Conservation (phyloP, 1,284 basidiomycete species). For the Marasmius oreades region DNA sequence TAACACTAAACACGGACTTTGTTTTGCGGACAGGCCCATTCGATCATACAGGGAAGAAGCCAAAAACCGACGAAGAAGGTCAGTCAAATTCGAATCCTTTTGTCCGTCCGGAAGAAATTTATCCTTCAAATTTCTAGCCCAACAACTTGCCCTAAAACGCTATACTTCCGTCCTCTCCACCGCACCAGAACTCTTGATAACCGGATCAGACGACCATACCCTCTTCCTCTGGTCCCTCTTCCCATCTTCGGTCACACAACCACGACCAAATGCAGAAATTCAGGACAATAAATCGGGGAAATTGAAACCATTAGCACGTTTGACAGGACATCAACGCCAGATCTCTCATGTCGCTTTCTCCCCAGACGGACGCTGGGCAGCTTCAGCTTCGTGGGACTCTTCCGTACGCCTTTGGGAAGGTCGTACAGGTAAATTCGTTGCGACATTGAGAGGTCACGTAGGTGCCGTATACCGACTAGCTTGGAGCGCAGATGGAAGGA, state of each 20-base stretch:
- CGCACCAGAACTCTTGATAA: constrained; percentile 83
- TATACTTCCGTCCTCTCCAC: constrained; percentile 68
- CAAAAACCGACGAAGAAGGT: constrained; percentile 80
- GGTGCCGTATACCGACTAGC: constrained; percentile 92
- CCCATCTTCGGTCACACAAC: constrained; percentile 39
- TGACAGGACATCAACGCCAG: constrained; percentile 96
- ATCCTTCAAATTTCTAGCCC: constrained; percentile 43
- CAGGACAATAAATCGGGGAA: constrained; percentile 34
- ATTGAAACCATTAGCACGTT: constrained; percentile 83
- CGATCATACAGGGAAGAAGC: constrained; percentile 80
- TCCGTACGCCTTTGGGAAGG: constrained; percentile 95
- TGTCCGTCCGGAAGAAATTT: no score
- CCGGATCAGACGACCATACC: constrained; percentile 94
- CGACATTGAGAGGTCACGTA: constrained; percentile 90
- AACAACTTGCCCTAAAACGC: constrained; percentile 69
- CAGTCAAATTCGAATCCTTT: no score
- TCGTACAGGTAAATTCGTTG: constrained; percentile 88
- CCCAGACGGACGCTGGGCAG: constrained; percentile 90
- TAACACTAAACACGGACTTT: constrained; percentile 95
- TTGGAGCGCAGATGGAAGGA: constrained; percentile 92
- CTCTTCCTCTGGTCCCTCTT: constrained; percentile 90
- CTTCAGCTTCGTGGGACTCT: constrained; percentile 90
- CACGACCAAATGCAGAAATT: constrained; percentile 18
- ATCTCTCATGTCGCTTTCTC: constrained; percentile 95
- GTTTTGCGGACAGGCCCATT: constrained; percentile 93